Percentiles rank a stretch among this genome's conserved stretches.
These are phyloP conservation scores for Globisporangium sylvaticum DNA, from an alignment of 352 stramenopile genomes.

Conservation along the genomic window DNA sequence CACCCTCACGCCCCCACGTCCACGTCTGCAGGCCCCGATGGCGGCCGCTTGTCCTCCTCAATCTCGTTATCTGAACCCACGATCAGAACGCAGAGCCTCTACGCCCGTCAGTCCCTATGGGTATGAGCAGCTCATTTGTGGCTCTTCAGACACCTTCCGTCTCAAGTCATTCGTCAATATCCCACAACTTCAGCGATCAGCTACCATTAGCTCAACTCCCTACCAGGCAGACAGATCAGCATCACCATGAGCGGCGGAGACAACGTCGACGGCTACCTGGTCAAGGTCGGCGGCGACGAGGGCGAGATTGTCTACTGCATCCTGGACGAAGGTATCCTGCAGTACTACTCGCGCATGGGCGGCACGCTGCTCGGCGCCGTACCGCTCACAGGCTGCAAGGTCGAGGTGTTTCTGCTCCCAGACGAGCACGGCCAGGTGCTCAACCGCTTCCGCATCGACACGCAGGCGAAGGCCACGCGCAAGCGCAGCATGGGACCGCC, in stretches of 20 bases:
- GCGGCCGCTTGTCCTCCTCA: neutral
- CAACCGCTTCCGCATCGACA: conserved; percentile 70
- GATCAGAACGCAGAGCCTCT: neutral
- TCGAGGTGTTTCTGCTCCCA: conserved; percentile 68
- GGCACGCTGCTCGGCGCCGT: conserved; percentile 58
- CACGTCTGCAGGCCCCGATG: neutral
- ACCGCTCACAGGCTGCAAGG: conserved; percentile 65
- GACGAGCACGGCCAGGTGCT: conserved; percentile 34
- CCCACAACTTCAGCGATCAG: neutral
- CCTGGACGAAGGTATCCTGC: conserved; percentile 75
- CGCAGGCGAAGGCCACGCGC: conserved; percentile 21
- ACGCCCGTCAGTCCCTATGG: neutral
- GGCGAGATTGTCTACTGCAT: conserved; percentile 78
- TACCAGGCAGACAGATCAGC: neutral
- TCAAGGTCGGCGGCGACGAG: conserved; percentile 62
- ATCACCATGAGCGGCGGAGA: conserved; percentile 46
- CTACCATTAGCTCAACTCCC: neutral
- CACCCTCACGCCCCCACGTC: neutral
- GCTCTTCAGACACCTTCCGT: neutral
- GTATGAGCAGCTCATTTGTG: neutral
- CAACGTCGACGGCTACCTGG: conserved; percentile 81
- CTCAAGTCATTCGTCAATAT: neutral
- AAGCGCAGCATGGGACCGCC: conserved; percentile 25
- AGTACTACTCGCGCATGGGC: conserved; percentile 76
- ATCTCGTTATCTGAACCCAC: neutral